phyloP scores from a whole-genome alignment of 306 rosid species.

The Ormosia semicastrata region DNA sequence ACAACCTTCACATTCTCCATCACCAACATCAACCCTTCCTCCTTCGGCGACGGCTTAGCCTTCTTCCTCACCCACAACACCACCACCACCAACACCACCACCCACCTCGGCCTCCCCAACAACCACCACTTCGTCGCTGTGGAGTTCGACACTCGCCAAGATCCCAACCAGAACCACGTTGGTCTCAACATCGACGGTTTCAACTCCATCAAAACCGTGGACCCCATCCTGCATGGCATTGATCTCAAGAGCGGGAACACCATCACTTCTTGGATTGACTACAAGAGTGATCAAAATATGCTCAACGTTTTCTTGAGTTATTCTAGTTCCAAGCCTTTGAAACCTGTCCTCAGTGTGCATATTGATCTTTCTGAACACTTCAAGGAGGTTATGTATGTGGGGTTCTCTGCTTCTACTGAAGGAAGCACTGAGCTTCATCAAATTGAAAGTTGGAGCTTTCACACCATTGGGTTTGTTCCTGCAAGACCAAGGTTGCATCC shows the following conservation, averaged over 20 bases:
- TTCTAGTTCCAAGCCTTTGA: slow-evolving; percentile 41
- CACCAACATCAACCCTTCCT: slow-evolving; percentile 49
- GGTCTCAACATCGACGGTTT: slow-evolving; percentile 58
- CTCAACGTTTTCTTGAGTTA: slow-evolving; percentile 58
- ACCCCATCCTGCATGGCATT: slow-evolving; percentile 47
- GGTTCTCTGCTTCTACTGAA: slow-evolving; percentile 65
- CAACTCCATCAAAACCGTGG: slow-evolving; percentile 47
- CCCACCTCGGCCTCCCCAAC: slow-evolving; percentile 5
- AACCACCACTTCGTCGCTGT: slow-evolving; percentile 41
- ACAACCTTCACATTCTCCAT: slow-evolving; percentile 61
- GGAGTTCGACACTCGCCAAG: slow-evolving; percentile 61
- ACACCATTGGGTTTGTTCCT: slow-evolving; percentile 44
- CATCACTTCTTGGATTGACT: slow-evolving; percentile 76
- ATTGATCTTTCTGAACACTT: slow-evolving; percentile 54
- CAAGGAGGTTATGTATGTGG: slow-evolving; percentile 40
- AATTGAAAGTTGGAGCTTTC: slow-evolving; percentile 68
- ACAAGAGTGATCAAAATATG: slow-evolving; percentile 38
- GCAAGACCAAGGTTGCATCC: slow-evolving; percentile 24
- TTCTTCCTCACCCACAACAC: slow-evolving; percentile 57
- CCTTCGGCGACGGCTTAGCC: slow-evolving; percentile 61
- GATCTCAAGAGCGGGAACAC: slow-evolving; percentile 59
- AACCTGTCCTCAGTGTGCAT: slow-evolving; percentile 42
- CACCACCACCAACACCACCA: not conserved
- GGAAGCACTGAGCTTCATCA: slow-evolving; percentile 76
- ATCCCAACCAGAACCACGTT: slow-evolving; percentile 53